These are phyloP conservation scores for Citrus inodora DNA, from an alignment of 345 rosid genomes.

Conservation along the genomic window DNA sequence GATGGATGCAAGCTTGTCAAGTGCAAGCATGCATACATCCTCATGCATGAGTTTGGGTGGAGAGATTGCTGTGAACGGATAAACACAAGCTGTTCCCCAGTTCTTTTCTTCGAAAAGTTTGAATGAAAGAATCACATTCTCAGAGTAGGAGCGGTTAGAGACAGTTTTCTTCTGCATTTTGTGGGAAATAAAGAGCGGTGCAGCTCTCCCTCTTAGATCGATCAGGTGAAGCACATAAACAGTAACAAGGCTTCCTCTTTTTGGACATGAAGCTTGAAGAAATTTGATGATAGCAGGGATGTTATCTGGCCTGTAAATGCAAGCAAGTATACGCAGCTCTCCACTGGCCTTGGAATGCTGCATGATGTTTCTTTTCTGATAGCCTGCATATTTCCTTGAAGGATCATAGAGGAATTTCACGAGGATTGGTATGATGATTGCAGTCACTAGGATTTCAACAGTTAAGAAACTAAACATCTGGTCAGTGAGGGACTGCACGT, in stretches of 20 bases:
- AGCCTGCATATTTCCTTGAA: conserved; percentile 48
- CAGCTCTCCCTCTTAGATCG: conserved; percentile 41
- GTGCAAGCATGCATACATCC: conserved; percentile 9
- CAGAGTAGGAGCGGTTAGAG: conserved; percentile 24
- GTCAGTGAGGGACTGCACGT: background rate
- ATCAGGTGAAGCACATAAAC: conserved; percentile 53
- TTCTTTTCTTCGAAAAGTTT: background rate
- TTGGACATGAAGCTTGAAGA: conserved; percentile 29
- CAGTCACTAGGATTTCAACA: background rate
- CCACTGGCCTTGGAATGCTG: conserved; percentile 15
- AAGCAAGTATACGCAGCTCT: conserved; percentile 50
- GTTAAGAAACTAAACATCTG: background rate
- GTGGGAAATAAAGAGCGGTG: conserved; percentile 55
- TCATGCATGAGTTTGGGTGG: conserved; percentile 4
- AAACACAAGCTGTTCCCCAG: background rate
- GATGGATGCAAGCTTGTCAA: background rate
- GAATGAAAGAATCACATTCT: conserved; percentile 35
- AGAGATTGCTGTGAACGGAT: conserved; percentile 3
- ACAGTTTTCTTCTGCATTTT: conserved; percentile 24
- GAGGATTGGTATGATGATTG: background rate
- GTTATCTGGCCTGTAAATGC: conserved; percentile 49
- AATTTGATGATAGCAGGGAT: conserved; percentile 31
- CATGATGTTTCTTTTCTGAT: conserved; percentile 41
- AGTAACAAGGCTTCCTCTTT: conserved; percentile 24
- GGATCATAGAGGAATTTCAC: conserved; percentile 43